Conservation (phyloP, 805 yeast species). For the Teunomyces kruisii region DNA sequence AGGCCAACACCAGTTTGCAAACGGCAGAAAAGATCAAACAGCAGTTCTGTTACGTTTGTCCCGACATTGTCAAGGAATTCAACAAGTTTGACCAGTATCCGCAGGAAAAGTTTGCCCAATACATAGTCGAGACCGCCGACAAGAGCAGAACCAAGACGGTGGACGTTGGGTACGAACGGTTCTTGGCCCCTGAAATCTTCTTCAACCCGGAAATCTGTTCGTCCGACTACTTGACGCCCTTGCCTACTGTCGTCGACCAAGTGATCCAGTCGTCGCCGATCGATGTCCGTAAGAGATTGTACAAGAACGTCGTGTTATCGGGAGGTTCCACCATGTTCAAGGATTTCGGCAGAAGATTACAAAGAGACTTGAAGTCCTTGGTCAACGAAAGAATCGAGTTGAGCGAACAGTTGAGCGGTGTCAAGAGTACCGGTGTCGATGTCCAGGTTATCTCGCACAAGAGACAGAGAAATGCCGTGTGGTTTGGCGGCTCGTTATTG, state of each 20-base stretch:
- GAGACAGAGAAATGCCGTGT: constrained; percentile 97
- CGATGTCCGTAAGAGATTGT: constrained; percentile 95
- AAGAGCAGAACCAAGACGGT: constrained; percentile 52
- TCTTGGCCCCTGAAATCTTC: constrained; percentile 98
- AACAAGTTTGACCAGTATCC: constrained; percentile 92
- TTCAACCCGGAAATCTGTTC: constrained; percentile 97
- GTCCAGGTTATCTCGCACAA: constrained; percentile 97
- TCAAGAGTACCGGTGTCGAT: constrained; percentile 88
- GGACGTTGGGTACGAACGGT: constrained; percentile 96
- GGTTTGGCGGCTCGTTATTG: constrained; percentile 97
- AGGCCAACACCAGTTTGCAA: constrained; percentile 85
- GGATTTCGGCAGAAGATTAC: constrained; percentile 96
- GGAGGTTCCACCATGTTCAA: constrained; percentile 99
- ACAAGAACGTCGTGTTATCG: constrained; percentile 90
- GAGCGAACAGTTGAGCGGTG: constrained; percentile 74
- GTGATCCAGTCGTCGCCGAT: constrained; percentile 95
- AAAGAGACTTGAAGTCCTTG: constrained; percentile 84
- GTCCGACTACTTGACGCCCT: constrained; percentile 91
- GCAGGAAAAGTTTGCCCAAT: constrained; percentile 84
- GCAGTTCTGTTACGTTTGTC: constrained; percentile 95
- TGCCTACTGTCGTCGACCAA: constrained; percentile 93
- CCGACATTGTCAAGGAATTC: constrained; percentile 96
- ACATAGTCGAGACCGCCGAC: constrained; percentile 80
- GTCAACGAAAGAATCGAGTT: constrained; percentile 86
- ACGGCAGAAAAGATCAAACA: constrained; percentile 98